These are phyloP conservation scores for Camelina laxa DNA, from an alignment of 345 rosid genomes.

Conservation along the genomic window DNA sequence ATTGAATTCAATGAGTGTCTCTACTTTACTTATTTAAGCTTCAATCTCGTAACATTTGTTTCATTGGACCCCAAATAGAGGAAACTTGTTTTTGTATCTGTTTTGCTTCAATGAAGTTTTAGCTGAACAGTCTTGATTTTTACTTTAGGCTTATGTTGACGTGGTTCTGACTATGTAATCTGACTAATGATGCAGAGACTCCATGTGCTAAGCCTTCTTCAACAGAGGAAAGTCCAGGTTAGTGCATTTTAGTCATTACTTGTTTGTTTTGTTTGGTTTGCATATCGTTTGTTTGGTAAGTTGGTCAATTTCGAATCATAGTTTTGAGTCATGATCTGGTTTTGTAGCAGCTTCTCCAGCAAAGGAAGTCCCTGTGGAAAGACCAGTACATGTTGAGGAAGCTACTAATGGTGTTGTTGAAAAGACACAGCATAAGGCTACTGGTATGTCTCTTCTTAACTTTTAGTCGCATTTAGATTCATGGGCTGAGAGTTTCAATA, in stretches of 20 bases:
- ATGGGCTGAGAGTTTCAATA: slow-evolving; percentile 2
- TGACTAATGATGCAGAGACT: slow-evolving; percentile 59
- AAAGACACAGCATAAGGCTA: slow-evolving; percentile 47
- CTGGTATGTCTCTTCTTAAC: slow-evolving; percentile 48
- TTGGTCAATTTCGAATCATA: slow-evolving; percentile 17
- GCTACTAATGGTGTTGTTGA: slow-evolving; percentile 37
- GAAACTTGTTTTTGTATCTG: background rate
- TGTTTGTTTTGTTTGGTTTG: background rate
- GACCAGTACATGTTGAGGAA: slow-evolving; percentile 52
- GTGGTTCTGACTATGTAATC: slow-evolving; percentile 31
- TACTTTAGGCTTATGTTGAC: background rate
- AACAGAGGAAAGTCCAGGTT: slow-evolving; percentile 53
- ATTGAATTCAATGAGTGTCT: background rate
- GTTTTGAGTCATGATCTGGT: slow-evolving; percentile 34
- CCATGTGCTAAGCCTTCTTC: slow-evolving; percentile 69
- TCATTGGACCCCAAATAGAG: background rate
- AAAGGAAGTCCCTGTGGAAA: slow-evolving; percentile 42
- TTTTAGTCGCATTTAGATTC: slow-evolving; percentile 7
- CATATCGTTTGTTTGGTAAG: slow-evolving; percentile 3
- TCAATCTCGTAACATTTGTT: background rate
- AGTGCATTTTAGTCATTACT: slow-evolving; percentile 15
- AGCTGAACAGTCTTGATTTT: background rate
- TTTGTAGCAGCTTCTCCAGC: slow-evolving; percentile 20
- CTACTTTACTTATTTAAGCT: background rate
- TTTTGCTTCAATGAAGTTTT: background rate